phyloP scores from a whole-genome alignment of 2,329 filamentous ascomycete species.

The Hypoxylon rubiginosum region DNA sequence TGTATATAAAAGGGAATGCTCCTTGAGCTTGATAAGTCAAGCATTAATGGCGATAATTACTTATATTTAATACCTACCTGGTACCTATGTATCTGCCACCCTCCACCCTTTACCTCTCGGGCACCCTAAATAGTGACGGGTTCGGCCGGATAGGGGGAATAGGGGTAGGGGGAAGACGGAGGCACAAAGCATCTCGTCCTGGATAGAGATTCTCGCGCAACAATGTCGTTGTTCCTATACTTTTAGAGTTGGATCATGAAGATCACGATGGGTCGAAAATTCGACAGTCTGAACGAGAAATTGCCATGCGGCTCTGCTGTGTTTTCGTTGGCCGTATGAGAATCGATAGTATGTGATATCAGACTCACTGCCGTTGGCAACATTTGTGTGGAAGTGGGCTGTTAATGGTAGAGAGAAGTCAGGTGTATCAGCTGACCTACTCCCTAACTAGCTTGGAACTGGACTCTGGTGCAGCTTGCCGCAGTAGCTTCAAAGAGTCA shows the following conservation, averaged over 20 bases:
- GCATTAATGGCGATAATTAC: too few species aligned
- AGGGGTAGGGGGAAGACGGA: neutral
- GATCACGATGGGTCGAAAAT: neutral
- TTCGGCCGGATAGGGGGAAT: neutral
- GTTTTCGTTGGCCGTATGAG: neutral
- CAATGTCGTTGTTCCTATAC: neutral
- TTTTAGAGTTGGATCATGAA: neutral
- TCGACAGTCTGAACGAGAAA: neutral
- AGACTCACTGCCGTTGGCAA: neutral
- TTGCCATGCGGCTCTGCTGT: neutral
- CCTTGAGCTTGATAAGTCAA: too few species aligned
- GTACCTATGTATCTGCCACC: too few species aligned
- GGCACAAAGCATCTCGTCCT: neutral
- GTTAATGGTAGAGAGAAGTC: neutral
- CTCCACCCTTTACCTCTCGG: neutral
- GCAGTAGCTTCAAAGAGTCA: neutral
- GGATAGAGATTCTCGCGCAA: neutral
- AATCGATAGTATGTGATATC: neutral
- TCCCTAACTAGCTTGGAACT: neutral
- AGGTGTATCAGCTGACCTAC: neutral
- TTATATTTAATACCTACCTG: too few species aligned
- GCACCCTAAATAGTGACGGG: neutral
- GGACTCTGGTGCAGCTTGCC: neutral
- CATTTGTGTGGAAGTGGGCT: neutral
- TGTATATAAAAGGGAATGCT: too few species aligned